These are phyloP conservation scores for Stromatinia cepivora DNA, from an alignment of 2,329 filamentous ascomycete genomes.

Conservation along the genomic window DNA sequence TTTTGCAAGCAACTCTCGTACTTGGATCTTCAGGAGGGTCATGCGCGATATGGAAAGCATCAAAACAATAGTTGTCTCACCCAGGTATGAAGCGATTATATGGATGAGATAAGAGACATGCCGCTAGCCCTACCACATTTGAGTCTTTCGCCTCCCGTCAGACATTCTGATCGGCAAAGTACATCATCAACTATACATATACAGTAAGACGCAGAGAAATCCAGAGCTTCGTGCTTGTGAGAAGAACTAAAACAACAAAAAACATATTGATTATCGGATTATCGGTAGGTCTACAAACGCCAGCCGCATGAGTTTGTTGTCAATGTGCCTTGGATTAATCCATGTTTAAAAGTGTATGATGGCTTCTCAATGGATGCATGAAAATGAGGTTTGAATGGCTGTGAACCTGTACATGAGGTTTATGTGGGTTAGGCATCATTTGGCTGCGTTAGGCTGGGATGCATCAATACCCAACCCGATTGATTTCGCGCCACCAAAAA, in stretches of 20 bases:
- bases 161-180: slow-evolving; percentile 15
- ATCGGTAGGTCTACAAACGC: slow-evolving; percentile 20
- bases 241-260: slow-evolving; percentile 12
- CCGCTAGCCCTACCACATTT: slow-evolving; percentile 13
- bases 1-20: slow-evolving; percentile 16
- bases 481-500: slow-evolving; percentile 29
- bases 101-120: slow-evolving; percentile 12
- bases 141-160: slow-evolving; percentile 9
- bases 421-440: slow-evolving; percentile 21
- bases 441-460: slow-evolving; percentile 41
- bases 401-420: slow-evolving; percentile 16
- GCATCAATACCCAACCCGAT: slow-evolving; percentile 50
- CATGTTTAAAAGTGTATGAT: slow-evolving; percentile 19
- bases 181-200: slow-evolving; percentile 12
- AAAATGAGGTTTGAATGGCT: slow-evolving; percentile 17
- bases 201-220: slow-evolving; percentile 16
- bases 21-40: slow-evolving; percentile 22
- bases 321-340: slow-evolving; percentile 23
- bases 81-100: not conserved
- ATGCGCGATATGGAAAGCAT: slow-evolving; percentile 18
- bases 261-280: slow-evolving; percentile 2
- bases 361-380: slow-evolving; percentile 27
- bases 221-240: slow-evolving; percentile 3
- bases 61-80: slow-evolving; percentile 9
- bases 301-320: slow-evolving; percentile 31